Base-by-base conservation (phyloP, 1,284 basidiomycete genomes). In the Rhizopogon hawkerae region DNA sequence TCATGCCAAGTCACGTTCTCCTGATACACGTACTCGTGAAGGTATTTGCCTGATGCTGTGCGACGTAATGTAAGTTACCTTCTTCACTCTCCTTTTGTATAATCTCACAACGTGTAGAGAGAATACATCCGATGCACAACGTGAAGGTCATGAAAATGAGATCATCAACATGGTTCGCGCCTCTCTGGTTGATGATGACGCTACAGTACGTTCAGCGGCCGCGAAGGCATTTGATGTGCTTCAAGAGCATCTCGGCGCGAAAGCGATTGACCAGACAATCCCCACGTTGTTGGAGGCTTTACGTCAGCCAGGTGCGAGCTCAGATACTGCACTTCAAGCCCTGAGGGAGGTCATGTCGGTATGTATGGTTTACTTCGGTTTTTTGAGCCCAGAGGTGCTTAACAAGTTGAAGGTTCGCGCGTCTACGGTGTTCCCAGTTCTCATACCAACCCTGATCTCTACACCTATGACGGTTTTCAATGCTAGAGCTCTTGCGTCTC, bases 251-350 rank as follows among this genome's bases (percentile, higher is more conserved):
- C 76, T 95, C 39, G 95, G 96, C 7, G 78, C 81, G 29, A 89
- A 86, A 62, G 95, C 94, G 5, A 95, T 98, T 58, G 93, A 98
- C 63, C 85, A 95, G 69, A 98, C 92, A 0, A 95, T 98, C 55
- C 96, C 95, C 0, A 98, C 94, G 0, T 69, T 98, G 2, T 69
- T 98, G 51, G 92, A 94, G 60, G 94, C 96, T 3, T 83, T 99
- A 43, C 83, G 89, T 26, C 86, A 92, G 66, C 89, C 91, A 16
- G 92, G 92, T 7, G 88, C 87, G 58, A 83, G 85, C 31, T 95
- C 94, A 11, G 93, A 92, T 26, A 97, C 95, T n/a, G 94, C 96
- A 9, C 75, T 99, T 18, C 80, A 89, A 60, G 96, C 96, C 0
- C 72, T 98, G 46, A 85, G 81, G 57, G 96, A 98, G 71, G 91